Conservation (phyloP, 2,329 filamentous ascomycete genomes). For the Bipolaris victoriae region DNA sequence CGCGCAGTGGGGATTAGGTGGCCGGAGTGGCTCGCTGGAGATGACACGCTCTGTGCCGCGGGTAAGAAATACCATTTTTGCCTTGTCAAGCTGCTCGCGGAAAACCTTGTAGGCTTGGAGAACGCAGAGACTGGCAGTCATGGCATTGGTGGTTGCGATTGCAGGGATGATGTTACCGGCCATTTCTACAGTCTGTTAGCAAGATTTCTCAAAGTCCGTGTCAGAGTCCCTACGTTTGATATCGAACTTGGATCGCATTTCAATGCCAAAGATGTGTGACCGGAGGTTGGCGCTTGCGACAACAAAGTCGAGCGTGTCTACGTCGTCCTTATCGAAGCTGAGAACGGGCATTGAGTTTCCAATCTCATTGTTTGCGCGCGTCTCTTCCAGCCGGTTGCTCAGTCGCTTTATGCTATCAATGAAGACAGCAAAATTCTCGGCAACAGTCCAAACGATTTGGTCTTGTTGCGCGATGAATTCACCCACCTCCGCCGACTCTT, state of each 20-base stretch:
- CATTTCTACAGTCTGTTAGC: slow-evolving; percentile 69
- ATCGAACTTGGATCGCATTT: slow-evolving; percentile 88
- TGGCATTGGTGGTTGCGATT: slow-evolving; percentile 97
- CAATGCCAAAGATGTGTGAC: slow-evolving; percentile 87
- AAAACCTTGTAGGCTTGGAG: slow-evolving; percentile 92
- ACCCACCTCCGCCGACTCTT: slow-evolving; percentile 59
- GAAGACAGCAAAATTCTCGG: slow-evolving; percentile 86
- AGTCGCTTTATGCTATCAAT: slow-evolving; percentile 80
- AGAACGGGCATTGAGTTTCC: slow-evolving; percentile 64
- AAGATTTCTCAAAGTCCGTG: background rate
- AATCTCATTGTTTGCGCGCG: slow-evolving; percentile 63
- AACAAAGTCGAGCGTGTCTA: slow-evolving; percentile 94
- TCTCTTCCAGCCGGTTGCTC: slow-evolving; percentile 72
- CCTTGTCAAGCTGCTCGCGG: slow-evolving; percentile 67
- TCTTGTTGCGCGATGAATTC: slow-evolving; percentile 66
- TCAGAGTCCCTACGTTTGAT: slow-evolving; percentile 70
- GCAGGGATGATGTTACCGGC: slow-evolving; percentile 98
- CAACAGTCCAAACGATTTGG: slow-evolving; percentile 79
- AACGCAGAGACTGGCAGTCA: slow-evolving; percentile 90
- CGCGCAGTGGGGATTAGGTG: slow-evolving; percentile 81
- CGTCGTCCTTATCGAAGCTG: slow-evolving; percentile 95
- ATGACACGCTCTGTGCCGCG: slow-evolving; percentile 66
- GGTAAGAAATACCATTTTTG: slow-evolving; percentile 86
- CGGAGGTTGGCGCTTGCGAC: slow-evolving; percentile 88
- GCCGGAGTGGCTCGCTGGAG: slow-evolving; percentile 60